Conservation (phyloP, 2,329 filamentous ascomycete species). For the Huntiella savannae region DNA sequence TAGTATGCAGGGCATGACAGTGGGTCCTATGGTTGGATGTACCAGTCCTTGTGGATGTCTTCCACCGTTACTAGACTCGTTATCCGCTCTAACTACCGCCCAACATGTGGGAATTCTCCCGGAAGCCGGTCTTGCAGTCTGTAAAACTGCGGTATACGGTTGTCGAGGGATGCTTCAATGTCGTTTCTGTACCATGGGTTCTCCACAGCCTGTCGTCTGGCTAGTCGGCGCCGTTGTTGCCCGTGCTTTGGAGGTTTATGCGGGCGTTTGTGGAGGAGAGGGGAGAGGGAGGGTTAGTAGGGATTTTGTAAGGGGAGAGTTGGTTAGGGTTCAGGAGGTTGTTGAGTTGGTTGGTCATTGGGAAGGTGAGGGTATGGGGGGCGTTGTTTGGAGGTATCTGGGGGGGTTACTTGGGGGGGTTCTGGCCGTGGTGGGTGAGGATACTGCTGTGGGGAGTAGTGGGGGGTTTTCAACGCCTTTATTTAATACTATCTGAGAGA, state of each 20-base stretch:
- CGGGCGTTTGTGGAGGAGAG: conserved; percentile 2
- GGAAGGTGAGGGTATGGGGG: conserved; percentile 16
- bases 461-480: conserved; percentile 1
- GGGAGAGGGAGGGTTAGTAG: conserved; percentile 15
- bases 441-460: conserved; percentile 21
- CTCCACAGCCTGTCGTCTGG: conserved; percentile 27
- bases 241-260: neutral
- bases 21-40: too few relatives aligned
- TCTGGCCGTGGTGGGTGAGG: conserved; percentile 24
- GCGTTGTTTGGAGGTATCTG: conserved; percentile 23
- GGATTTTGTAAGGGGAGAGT: conserved; percentile 4
- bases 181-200: conserved; percentile 24
- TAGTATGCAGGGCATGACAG: too few relatives aligned
- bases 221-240: conserved; percentile 14
- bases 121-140: conserved; percentile 26
- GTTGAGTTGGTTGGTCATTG: conserved; percentile 23
- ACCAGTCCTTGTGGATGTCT: too few relatives aligned
- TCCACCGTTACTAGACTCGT: too few relatives aligned
- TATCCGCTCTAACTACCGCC: too few relatives aligned
- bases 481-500: too few relatives aligned
- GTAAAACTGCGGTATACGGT: conserved; percentile 29
- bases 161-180: conserved; percentile 29
- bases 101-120: conserved; percentile 18
- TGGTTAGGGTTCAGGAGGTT: conserved; percentile 25
- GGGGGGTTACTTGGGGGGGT: conserved; percentile 25